These are phyloP conservation scores for Hericium erinaceus DNA, from an alignment of 768 basidiomycete species.

Conservation along the genomic window DNA sequence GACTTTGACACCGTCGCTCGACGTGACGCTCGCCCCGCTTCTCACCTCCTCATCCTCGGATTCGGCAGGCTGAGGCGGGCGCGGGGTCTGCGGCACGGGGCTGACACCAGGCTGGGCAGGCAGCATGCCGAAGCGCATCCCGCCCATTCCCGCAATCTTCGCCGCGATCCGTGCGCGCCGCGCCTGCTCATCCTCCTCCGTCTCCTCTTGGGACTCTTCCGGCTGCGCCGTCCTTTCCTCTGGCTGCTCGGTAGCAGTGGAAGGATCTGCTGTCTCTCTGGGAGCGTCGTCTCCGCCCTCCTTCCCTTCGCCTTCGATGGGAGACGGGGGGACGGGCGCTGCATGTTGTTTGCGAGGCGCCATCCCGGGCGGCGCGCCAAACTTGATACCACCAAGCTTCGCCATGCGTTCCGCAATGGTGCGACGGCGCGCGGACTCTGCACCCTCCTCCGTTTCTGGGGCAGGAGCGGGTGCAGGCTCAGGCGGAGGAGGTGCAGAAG, in stretches of 20 bases:
- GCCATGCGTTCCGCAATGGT: conserved; percentile 96
- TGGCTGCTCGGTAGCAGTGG: no score
- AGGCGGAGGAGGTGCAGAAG: background rate
- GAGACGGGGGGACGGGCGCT: background rate
- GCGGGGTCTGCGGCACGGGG: background rate
- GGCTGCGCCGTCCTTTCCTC: background rate
- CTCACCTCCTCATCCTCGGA: conserved; percentile 35
- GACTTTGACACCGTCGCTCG: conserved; percentile 54
- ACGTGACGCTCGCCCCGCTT: conserved; percentile 20
- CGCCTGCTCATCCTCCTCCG: conserved; percentile 58
- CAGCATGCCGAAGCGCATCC: conserved; percentile 49
- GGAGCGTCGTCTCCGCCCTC: background rate
- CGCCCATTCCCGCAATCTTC: conserved; percentile 45
- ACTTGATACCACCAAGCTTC: conserved; percentile 76
- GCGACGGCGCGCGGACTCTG: conserved; percentile 40
- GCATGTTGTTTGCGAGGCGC: conserved; percentile 1
- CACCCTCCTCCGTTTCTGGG: background rate
- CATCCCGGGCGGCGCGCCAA: conserved; percentile 57
- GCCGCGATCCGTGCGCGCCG: conserved; percentile 45
- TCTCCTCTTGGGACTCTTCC: conserved; percentile 17
- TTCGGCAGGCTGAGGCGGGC: conserved; percentile 26
- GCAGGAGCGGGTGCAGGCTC: background rate
- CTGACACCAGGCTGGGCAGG: conserved; percentile 18
- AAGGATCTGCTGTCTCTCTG: no score
- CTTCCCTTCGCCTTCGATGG: background rate